These are phyloP conservation scores for Albizia julibrissin DNA, from an alignment of 306 rosid genomes.

Conservation along the genomic window DNA sequence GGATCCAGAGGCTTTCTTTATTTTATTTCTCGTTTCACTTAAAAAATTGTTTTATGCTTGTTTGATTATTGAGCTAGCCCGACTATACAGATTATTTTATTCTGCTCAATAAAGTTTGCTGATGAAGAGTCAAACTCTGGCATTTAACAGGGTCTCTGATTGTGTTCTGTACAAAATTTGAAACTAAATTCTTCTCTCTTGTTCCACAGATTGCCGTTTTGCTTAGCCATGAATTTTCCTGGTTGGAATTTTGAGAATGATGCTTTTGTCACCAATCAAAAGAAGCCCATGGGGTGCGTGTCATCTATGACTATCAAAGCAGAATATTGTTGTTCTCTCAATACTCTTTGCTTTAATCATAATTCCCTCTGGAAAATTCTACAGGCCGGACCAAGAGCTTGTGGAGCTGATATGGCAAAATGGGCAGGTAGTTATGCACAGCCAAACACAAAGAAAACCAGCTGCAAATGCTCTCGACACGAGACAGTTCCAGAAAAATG, in stretches of 20 bases:
- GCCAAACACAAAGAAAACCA: slow-evolving; percentile 63
- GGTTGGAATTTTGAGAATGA: slow-evolving; percentile 74
- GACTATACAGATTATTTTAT: slow-evolving; percentile 26
- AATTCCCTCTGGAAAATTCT: slow-evolving; percentile 34
- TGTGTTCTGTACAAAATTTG: slow-evolving; percentile 9
- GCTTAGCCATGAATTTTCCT: slow-evolving; percentile 65
- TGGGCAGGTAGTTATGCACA: slow-evolving; percentile 80
- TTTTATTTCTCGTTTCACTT: slow-evolving; percentile 24
- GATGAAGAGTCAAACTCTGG: slow-evolving; percentile 16
- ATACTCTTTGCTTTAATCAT: slow-evolving; percentile 32
- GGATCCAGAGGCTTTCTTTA: slow-evolving; percentile 20
- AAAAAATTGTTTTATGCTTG: slow-evolving; percentile 13
- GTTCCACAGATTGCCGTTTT: slow-evolving; percentile 44
- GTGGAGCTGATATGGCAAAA: slow-evolving; percentile 87
- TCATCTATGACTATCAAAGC: slow-evolving; percentile 37
- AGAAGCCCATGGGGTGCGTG: slow-evolving; percentile 69
- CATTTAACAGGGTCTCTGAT: background rate
- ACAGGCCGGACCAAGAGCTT: slow-evolving; percentile 74
- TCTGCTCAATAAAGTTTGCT: slow-evolving; percentile 5
- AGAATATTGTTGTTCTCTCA: slow-evolving; percentile 18
- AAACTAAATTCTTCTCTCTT: slow-evolving; percentile 33
- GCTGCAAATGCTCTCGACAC: slow-evolving; percentile 29
- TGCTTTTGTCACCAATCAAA: slow-evolving; percentile 52
- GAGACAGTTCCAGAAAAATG: slow-evolving; percentile 55
- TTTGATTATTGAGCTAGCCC: slow-evolving; percentile 31